Conservation (phyloP, 257 asterid genomes). For the Nicotiana tabacum region DNA sequence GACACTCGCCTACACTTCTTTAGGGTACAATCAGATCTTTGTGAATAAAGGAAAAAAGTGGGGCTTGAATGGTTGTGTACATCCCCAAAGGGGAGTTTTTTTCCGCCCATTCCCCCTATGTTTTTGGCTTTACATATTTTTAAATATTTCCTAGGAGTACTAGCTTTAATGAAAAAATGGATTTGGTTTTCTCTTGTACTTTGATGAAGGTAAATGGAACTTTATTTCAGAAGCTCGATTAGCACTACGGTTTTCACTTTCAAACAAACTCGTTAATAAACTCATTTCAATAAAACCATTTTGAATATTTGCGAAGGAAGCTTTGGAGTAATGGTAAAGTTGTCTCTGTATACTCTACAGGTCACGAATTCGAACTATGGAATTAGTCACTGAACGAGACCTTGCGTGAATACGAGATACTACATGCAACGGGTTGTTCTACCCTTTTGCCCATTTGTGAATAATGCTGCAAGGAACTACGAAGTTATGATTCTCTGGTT, state of each 20-base stretch:
- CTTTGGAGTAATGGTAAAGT: no score
- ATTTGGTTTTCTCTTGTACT: background rate
- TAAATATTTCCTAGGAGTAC: background rate
- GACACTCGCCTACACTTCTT: constrained; percentile 40
- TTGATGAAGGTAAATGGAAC: background rate
- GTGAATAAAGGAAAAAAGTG: background rate
- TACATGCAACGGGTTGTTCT: no score
- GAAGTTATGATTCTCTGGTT: no score
- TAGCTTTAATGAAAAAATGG: background rate
- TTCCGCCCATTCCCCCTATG: background rate
- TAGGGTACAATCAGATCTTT: background rate
- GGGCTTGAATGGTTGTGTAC: background rate
- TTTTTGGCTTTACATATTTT: background rate
- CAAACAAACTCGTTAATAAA: background rate
- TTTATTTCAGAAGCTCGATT: background rate
- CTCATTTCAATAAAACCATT: background rate
- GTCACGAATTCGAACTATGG: no score
- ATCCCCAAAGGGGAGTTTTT: background rate
- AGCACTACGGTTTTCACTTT: background rate
- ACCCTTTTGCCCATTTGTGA: no score
- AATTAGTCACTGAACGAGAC: no score
- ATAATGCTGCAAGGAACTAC: no score
- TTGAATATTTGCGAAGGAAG: background rate
- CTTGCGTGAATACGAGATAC: no score
- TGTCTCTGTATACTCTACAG: no score